Evolutionary conservation across 768 basidiomycete genomes (phyloP).

Genomic region (Pisolithus marmoratus): DNA sequence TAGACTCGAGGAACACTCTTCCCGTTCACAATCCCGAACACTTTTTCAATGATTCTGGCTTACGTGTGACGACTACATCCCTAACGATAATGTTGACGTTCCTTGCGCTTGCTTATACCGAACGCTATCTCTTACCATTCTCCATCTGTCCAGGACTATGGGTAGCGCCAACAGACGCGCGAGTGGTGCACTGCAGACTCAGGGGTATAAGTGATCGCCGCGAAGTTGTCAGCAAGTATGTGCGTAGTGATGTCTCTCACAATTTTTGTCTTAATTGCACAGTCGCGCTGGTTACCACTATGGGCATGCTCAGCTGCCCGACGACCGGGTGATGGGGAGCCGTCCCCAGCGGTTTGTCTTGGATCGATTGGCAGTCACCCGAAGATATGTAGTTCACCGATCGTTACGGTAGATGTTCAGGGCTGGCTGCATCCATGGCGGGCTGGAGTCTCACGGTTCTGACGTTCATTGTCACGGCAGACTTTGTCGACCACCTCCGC

Average conservation of each 20-base stretch:
- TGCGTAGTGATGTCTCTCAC: background rate
- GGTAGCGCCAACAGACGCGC: slow-evolving; percentile 3
- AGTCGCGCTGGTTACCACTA: slow-evolving; percentile 31
- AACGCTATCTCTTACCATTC: background rate
- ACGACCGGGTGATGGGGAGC: slow-evolving; percentile 87
- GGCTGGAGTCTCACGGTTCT: slow-evolving; percentile 61
- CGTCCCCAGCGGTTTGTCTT: slow-evolving; percentile 26
- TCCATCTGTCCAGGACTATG: background rate
- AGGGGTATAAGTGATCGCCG: slow-evolving; percentile 65
- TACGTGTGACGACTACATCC: too few relatives aligned
- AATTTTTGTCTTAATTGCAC: background rate
- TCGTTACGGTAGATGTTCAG: slow-evolving; percentile 60
- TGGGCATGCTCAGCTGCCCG: slow-evolving; percentile 70
- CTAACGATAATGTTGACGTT: background rate
- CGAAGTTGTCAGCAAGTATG: slow-evolving; percentile 58
- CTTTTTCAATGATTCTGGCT: slow-evolving; percentile 9
- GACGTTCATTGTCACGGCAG: slow-evolving; percentile 60
- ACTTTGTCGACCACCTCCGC: slow-evolving; percentile 54
- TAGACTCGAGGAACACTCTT: slow-evolving; percentile 58
- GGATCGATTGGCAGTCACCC: background rate
- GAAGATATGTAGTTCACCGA: slow-evolving; percentile 56
- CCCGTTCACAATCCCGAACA: slow-evolving; percentile 59
- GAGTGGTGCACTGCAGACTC: slow-evolving; percentile 60
- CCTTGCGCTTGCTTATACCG: slow-evolving; percentile 3
- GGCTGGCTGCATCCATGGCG: slow-evolving; percentile 55